Evolutionary conservation across 2,329 filamentous ascomycete genomes (phyloP).

Genomic region (Plenodomus lindquistii): DNA sequence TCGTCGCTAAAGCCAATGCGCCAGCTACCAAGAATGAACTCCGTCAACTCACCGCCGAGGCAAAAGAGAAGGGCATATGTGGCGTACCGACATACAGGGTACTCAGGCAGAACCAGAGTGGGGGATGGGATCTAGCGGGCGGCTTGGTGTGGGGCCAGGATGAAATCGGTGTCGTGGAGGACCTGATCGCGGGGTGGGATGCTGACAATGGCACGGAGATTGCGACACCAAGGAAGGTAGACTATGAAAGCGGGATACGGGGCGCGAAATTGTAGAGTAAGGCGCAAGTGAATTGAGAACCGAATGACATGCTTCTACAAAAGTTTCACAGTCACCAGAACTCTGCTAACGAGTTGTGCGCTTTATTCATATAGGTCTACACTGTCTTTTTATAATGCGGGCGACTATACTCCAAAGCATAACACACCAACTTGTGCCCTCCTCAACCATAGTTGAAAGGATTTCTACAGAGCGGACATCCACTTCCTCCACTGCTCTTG

Average conservation of each 20-base stretch:
- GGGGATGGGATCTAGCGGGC: conserved; percentile 21
- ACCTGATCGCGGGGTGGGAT: conserved; percentile 41
- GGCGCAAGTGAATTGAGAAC: no score
- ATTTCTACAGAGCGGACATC: conserved; percentile 90
- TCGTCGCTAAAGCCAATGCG: conserved; percentile 30
- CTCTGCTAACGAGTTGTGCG: no score
- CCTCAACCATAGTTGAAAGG: conserved; percentile 75
- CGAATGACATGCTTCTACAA: no score
- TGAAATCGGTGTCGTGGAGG: conserved; percentile 38
- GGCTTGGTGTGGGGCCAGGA: conserved; percentile 42
- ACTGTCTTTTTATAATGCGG: no score
- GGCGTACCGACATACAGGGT: conserved; percentile 42
- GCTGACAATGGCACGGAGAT: conserved; percentile 5
- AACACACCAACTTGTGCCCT: no score
- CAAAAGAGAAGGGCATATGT: conserved; percentile 36
- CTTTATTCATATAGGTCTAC: no score
- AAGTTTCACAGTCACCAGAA: no score
- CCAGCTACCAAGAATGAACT: conserved; percentile 29
- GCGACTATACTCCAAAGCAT: no score
- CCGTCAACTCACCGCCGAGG: conserved; percentile 34
- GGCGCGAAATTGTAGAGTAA: conserved; percentile 9
- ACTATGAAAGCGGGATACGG: conserved; percentile 1
- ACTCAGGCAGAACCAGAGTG: conserved; percentile 11
- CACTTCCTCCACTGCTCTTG: conserved; percentile 86
- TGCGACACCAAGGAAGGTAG: conserved; percentile 12